Evolutionary conservation across 257 asterid species (phyloP), one percentile per base, ranked within the genome.

Genomic region (Solanum ossicruentum): DNA sequence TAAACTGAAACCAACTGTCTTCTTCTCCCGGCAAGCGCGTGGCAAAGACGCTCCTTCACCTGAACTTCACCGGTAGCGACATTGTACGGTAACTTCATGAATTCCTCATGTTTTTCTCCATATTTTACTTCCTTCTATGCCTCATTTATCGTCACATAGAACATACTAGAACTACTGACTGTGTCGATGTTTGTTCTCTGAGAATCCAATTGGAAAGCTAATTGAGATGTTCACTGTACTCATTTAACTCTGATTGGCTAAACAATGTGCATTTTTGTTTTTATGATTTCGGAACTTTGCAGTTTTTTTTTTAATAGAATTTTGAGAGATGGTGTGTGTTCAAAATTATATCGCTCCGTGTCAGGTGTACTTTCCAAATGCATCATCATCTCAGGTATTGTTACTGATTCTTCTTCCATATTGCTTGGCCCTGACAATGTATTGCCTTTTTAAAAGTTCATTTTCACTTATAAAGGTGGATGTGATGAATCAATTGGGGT

Each of bases 401-500:
- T 41, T 54, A 21, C 47, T 36, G 0, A 18, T 61, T 57, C 67
- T 61, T 28, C 56, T 84, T 81, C 5, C 45, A 80, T 73, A 52
- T 66, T 3, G 6, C 26, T 71, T 66, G 10, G 80, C 13, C 55
- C 45, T 15, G 51, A 56, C 18, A 32, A 45, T n/a, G 12, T 66
- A 55, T 49, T n/a, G 10, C 17, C 7, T 7, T 32, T 41, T 10
- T 17, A 0, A 56, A 47, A 36, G 51, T 21, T 63, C 39, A 15
- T 67, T 12, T 21, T 57, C 66, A 67, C 67, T 81, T 66, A 81
- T 58, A 80, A 26, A 84, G 39, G 41, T 55, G 79, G 69, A 39
- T 84, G 60, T 63, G 51, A 85, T 89, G 84, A 73, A 75, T 71
- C 91, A 87, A 86, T 45, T 84, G 63, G 90, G 89, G 21, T 61